Evolutionary conservation across 495 filamentous ascomycete genomes (phyloP).

Genomic region (Venustampulla echinocandica): DNA sequence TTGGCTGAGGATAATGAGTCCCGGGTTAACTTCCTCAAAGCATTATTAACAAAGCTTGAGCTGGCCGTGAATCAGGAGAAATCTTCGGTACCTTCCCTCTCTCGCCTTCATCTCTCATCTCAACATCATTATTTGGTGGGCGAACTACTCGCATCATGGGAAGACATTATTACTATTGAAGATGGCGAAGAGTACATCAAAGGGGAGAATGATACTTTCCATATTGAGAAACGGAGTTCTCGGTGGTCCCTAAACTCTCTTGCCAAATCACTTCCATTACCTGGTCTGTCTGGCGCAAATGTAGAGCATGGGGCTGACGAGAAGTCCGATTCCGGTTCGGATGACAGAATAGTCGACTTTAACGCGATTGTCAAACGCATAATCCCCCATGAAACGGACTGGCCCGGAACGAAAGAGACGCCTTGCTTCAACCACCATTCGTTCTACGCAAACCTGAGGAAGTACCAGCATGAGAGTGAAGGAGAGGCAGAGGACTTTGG

Average conservation of each 20-base stretch:
- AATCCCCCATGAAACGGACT: constrained; percentile 57
- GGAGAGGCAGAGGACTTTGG: constrained; percentile 61
- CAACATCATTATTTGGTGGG: constrained; percentile 52
- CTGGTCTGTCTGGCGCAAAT: constrained; percentile 4
- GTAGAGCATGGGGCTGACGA: constrained; percentile 27
- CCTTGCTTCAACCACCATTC: constrained; percentile 82
- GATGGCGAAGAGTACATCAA: constrained; percentile 67
- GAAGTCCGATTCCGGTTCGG: constrained; percentile 19
- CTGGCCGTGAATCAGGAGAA: constrained; percentile 63
- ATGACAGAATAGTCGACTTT: constrained; percentile 66
- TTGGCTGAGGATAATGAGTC: constrained; percentile 62
- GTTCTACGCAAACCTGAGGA: constrained; percentile 63
- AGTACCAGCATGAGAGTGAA: constrained; percentile 51
- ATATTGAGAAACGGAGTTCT: constrained; percentile 52
- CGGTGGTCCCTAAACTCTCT: constrained; percentile 54
- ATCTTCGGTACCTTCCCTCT: constrained; percentile 69
- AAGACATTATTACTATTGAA: constrained; percentile 59
- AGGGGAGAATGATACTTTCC: constrained; percentile 80
- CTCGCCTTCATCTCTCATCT: constrained; percentile 76
- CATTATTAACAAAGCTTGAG: constrained; percentile 74
- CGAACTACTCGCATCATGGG: constrained; percentile 56
- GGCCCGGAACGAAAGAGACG: constrained; percentile 65
- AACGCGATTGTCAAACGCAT: constrained; percentile 62
- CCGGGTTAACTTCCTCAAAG: constrained; percentile 69
- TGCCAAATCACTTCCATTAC: constrained; percentile 36